phyloP scores from a whole-genome alignment of 208 protist species.

The Leishmania aethiopica region DNA sequence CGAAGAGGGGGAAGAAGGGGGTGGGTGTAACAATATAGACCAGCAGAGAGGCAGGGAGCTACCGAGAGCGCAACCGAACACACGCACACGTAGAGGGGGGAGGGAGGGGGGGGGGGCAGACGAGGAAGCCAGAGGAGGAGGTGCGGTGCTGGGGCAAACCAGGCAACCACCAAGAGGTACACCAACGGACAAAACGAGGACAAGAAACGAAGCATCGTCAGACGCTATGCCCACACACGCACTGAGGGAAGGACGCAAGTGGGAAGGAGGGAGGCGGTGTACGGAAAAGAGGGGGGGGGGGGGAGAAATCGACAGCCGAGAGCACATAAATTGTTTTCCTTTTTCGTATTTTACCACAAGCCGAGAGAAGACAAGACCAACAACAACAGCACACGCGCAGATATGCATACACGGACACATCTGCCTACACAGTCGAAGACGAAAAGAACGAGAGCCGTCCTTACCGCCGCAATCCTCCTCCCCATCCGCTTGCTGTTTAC shows the following conservation, averaged over 20 bases:
- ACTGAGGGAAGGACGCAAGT: background rate
- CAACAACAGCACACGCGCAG: background rate
- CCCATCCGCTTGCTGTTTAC: background rate
- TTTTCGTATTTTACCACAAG: background rate
- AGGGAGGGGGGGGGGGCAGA: background rate
- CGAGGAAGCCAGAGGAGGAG: background rate
- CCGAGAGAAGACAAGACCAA: background rate
- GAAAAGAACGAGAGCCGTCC: slow-evolving; percentile 9
- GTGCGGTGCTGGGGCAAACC: background rate
- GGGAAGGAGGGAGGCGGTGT: background rate
- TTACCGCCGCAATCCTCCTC: background rate
- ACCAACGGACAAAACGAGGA: background rate
- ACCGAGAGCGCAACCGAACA: background rate
- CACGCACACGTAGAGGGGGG: background rate
- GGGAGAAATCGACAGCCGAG: background rate
- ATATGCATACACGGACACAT: background rate
- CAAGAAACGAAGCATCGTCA: background rate
- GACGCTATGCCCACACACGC: background rate
- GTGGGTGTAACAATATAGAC: background rate
- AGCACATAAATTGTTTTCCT: background rate
- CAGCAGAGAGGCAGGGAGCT: background rate
- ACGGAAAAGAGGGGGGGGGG: background rate
- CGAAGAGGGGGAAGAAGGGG: background rate
- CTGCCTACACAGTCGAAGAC: background rate
- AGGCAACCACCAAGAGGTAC: background rate